Evolutionary conservation across 345 rosid genomes (phyloP), one percentile per base, ranked within the genome.

Genomic region (Populus euphratica): DNA sequence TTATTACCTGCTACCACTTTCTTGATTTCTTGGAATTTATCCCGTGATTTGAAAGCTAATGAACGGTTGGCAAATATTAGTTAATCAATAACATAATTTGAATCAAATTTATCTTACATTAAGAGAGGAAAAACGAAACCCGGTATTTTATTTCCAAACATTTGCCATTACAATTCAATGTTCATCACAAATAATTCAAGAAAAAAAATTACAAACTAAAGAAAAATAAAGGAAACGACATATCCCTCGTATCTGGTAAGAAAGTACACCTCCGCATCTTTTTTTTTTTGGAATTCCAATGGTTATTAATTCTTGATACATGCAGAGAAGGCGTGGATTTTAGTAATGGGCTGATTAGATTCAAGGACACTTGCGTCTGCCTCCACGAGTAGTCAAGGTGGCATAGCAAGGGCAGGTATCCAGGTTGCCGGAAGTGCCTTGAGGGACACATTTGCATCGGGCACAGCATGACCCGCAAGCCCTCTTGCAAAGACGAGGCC

Each of bases 401-500:
- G 76, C 78, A 49, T 83, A 83, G 79, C 86, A 83, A 25, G 81
- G 83, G n/a, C 86, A 83, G 0, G 49, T 67, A 0, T 83, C 73
- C 29, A 76, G 70, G 81, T 80, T 73, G 36, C 86, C 86, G 20
- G 76, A 50, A 16, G 86, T 83, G 18, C 86, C 86, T 0, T 76
- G 83, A 21, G 86, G 86, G n/a, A 79, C 83, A 35, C 86, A 83
- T 25, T 66, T 67, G 71, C 86, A 83, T 9, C 81, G 74, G 1
- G 50, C 23, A 27, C 79, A 80, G 65, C 86, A 83, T 2, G 81
- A 77, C 39, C 83, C 81, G 18, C 86, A 83, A 18, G 86, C 77
- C 33, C 83, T 79, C 56, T 74, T 73, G 70, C 83, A 80, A 10
- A 83, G 69, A 5, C 52, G 27, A 16, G 81, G 79, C 76, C 86